These are phyloP conservation scores for Grigorovia humatica DNA, from an alignment of 805 yeast genomes.

Conservation along the genomic window DNA sequence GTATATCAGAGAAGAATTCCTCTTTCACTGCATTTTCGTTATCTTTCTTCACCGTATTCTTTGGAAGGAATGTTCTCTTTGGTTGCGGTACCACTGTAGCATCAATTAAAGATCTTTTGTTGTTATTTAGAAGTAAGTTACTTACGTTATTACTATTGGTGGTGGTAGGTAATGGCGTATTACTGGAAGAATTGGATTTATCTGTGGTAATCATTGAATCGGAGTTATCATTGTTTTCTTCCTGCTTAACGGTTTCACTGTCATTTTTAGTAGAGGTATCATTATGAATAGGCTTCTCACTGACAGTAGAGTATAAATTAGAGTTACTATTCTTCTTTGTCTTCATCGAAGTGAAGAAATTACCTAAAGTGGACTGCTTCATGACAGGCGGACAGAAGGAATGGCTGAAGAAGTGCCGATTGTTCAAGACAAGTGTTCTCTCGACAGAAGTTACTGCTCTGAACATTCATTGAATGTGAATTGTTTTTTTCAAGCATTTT, in stretches of 20 bases:
- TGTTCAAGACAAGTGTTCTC: not conserved
- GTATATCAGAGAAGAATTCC: slow-evolving; percentile 15
- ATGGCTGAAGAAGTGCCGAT: not conserved
- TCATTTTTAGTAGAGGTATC: too few species aligned
- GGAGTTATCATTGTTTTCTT: not conserved
- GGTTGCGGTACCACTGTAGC: not conserved
- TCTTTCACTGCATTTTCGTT: not conserved
- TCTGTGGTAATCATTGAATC: not conserved
- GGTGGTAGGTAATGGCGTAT: not conserved
- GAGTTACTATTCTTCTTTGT: slow-evolving; percentile 1
- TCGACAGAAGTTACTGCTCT: not conserved
- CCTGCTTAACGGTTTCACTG: not conserved
- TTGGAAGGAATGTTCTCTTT: not conserved
- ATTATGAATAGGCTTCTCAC: too few species aligned
- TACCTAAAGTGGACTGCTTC: slow-evolving; percentile 25
- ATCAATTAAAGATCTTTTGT: not conserved
- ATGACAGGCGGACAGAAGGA: not conserved
- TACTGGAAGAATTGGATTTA: too few species aligned
- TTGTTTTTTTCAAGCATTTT: not conserved
- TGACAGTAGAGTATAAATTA: too few species aligned
- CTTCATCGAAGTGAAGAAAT: slow-evolving; percentile 23
- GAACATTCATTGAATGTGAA: not conserved
- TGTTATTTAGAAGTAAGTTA: not conserved
- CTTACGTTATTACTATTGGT: not conserved
- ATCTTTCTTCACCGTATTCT: not conserved